These are phyloP conservation scores for Aspergillus sp. DNA, from an alignment of 2,329 filamentous ascomycete species.

Conservation along the genomic window DNA sequence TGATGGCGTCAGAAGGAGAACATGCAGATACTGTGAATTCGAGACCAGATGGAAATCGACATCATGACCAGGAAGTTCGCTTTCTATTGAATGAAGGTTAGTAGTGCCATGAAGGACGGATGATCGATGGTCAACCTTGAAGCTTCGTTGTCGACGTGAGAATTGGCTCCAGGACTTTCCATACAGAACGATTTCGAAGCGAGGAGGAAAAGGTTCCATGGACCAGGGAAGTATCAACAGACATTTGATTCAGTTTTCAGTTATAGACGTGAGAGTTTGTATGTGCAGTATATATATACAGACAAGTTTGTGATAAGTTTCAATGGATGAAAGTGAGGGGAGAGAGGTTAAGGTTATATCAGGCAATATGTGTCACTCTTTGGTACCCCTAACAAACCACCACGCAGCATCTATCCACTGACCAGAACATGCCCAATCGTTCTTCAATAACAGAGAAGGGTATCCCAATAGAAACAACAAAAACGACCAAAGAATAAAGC, in stretches of 20 bases:
- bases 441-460: not conserved
- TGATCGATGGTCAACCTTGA: conserved; percentile 13
- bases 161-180: conserved; percentile 22
- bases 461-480: not conserved
- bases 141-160: conserved; percentile 10
- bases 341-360: too few species aligned
- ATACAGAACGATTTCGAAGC: conserved; percentile 35
- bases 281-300: not conserved
- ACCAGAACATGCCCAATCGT: too few species aligned
- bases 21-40: conserved; percentile 4
- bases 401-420: too few species aligned
- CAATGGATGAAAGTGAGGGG: too few species aligned
- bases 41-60: conserved; percentile 11
- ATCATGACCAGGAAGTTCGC: conserved; percentile 12
- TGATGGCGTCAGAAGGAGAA: conserved; percentile 16
- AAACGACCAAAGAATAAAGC: not conserved
- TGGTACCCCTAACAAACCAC: too few species aligned
- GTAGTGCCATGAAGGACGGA: not conserved
- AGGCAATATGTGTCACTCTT: too few species aligned
- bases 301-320: too few species aligned
- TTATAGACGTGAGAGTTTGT: not conserved
- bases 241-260: not conserved
- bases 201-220: conserved; percentile 33
- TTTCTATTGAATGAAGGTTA: conserved; percentile 6
- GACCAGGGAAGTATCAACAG: not conserved